phyloP scores from a whole-genome alignment of 306 rosid genomes.

The Leucaena leucocephala region DNA sequence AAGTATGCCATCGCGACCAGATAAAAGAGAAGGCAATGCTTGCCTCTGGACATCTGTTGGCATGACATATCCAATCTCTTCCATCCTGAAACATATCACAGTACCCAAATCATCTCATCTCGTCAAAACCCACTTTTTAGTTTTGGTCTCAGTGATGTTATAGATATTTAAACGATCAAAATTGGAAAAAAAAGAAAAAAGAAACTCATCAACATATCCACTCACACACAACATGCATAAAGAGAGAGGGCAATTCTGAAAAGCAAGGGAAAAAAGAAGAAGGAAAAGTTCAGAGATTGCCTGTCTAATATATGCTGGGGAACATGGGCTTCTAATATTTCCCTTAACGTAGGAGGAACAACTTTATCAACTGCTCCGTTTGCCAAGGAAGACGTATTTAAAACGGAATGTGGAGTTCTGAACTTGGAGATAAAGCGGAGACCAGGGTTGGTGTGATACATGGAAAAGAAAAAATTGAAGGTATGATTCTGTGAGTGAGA shows the following conservation, averaged over 20 bases:
- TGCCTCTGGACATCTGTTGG: constrained; percentile 78
- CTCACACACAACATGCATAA: background rate
- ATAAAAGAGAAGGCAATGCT: constrained; percentile 72
- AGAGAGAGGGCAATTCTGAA: background rate
- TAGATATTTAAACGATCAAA: too few relatives aligned
- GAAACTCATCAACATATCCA: background rate
- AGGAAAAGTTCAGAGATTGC: constrained; percentile 32
- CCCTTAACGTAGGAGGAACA: constrained; percentile 50
- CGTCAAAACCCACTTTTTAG: background rate
- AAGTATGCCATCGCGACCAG: constrained; percentile 78
- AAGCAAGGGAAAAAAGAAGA: background rate
- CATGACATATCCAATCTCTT: constrained; percentile 73
- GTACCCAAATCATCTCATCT: constrained; percentile 1
- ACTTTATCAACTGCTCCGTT: constrained; percentile 21
- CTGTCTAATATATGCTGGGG: constrained; percentile 66
- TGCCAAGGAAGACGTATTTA: constrained; percentile 39
- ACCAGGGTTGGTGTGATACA: constrained; percentile 8
- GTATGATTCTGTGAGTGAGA: constrained; percentile 36
- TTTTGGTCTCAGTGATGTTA: too few relatives aligned
- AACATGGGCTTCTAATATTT: constrained; percentile 60
- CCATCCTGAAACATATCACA: constrained; percentile 55
- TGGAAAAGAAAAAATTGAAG: constrained; percentile 19
- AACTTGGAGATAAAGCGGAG: constrained; percentile 23
- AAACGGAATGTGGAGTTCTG: constrained; percentile 42
- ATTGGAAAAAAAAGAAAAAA: background rate